These are phyloP conservation scores for Scorias spongiosa DNA, from an alignment of 2,329 filamentous ascomycete genomes.

Conservation along the genomic window DNA sequence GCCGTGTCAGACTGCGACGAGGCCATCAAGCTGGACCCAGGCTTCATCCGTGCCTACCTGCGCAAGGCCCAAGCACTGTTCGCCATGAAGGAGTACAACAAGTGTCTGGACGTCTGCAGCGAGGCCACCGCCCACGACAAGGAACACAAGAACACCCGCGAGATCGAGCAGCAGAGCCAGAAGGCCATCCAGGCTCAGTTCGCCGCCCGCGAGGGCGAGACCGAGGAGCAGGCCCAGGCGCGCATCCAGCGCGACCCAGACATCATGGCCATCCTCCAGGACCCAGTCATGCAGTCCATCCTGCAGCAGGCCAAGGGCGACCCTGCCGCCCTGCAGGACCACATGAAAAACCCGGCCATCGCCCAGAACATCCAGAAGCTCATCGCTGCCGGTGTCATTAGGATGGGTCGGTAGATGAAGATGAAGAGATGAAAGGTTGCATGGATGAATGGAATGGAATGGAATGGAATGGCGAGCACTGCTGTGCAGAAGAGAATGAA, in stretches of 20 bases:
- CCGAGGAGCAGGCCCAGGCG: slow-evolving; percentile 83
- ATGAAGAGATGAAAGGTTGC: background rate
- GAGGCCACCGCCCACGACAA: slow-evolving; percentile 67
- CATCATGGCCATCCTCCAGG: slow-evolving; percentile 84
- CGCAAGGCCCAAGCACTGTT: slow-evolving; percentile 92
- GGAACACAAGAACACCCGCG: slow-evolving; percentile 65
- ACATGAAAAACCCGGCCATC: slow-evolving; percentile 86
- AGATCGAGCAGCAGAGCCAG: slow-evolving; percentile 88
- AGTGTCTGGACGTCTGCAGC: slow-evolving; percentile 76
- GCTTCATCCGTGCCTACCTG: slow-evolving; percentile 91
- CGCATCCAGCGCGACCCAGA: slow-evolving; percentile 51
- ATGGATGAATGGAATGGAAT: too few relatives aligned
- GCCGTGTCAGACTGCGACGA: slow-evolving; percentile 84
- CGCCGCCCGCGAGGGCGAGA: slow-evolving; percentile 74
- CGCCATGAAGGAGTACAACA: slow-evolving; percentile 96
- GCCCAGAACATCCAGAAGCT: slow-evolving; percentile 86
- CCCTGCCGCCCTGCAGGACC: slow-evolving; percentile 82
- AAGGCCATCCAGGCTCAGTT: slow-evolving; percentile 89
- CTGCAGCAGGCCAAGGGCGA: slow-evolving; percentile 92
- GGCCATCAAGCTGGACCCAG: slow-evolving; percentile 78
- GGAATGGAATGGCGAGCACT: too few relatives aligned
- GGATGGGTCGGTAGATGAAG: slow-evolving; percentile 15
- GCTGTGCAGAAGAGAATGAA: too few relatives aligned
- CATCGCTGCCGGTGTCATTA: slow-evolving; percentile 78
- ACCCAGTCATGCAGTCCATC: slow-evolving; percentile 95